Percentiles rank a stretch among this genome's conserved stretches.
These are phyloP conservation scores for Neurospora tetrasperma DNA, from an alignment of 495 filamentous ascomycete species.

Conservation along the genomic window DNA sequence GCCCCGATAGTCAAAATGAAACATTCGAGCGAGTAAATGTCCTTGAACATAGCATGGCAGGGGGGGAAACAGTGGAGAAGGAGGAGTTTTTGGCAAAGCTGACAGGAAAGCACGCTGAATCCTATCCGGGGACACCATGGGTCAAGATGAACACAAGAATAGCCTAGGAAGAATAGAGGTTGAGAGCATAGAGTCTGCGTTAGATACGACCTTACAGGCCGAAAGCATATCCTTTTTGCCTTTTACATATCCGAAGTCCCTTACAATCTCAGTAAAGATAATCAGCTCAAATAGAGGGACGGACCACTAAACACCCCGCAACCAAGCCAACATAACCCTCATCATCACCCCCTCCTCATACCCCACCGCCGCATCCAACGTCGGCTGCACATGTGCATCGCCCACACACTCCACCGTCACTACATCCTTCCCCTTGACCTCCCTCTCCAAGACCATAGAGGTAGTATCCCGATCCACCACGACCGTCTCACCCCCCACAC, in stretches of 20 bases:
- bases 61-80: no score
- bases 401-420: constrained; percentile 13
- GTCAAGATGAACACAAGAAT: background rate
- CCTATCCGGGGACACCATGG: background rate
- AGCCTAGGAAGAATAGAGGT: background rate
- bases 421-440: background rate
- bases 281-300: no score
- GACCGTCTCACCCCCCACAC: constrained; percentile 3
- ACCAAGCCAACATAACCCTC: constrained; percentile 7
- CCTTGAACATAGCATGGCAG: no score
- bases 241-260: no score
- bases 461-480: background rate
- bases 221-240: no score
- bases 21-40: background rate
- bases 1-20: background rate
- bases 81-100: background rate
- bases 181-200: no score
- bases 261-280: no score
- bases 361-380: constrained; percentile 8
- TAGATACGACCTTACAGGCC: no score
- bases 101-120: background rate
- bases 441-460: background rate
- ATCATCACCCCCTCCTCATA: constrained; percentile 11
- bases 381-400: constrained; percentile 14
- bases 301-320: constrained; percentile 2